Evolutionary conservation across 345 rosid genomes (phyloP).

Genomic region (Gossypioides kirkii): DNA sequence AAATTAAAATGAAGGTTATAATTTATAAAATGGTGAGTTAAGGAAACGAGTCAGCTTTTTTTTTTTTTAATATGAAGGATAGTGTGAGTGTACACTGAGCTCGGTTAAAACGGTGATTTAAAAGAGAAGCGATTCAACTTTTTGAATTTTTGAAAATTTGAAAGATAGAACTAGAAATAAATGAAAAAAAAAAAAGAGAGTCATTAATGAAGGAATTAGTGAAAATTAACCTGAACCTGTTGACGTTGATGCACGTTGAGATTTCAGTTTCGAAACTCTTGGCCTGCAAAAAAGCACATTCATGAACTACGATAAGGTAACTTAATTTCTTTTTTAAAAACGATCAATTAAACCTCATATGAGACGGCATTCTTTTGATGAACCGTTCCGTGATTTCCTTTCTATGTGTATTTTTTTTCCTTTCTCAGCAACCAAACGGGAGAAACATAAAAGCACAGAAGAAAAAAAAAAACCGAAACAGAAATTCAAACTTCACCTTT

Average conservation of each 20-base stretch:
- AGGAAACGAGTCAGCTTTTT: neutral
- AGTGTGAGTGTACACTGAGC: no score
- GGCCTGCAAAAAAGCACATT: constrained; percentile 27
- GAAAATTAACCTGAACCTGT: constrained; percentile 40
- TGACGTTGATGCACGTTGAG: constrained; percentile 32
- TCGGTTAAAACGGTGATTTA: neutral
- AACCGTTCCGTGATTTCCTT: neutral
- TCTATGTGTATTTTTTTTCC: neutral
- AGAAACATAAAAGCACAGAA: neutral
- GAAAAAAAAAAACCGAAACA: neutral
- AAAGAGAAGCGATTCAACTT: neutral
- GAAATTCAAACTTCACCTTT: constrained; percentile 34
- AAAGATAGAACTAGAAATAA: constrained; percentile 1
- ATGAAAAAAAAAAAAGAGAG: neutral
- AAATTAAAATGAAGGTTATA: neutral
- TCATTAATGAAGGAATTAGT: constrained; percentile 3
- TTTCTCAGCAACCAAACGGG: constrained; percentile 8
- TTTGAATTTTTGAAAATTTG: neutral
- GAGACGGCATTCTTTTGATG: neutral
- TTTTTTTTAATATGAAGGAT: neutral
- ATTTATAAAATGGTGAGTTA: neutral
- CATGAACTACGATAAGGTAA: neutral
- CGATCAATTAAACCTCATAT: neutral
- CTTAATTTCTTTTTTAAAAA: neutral
- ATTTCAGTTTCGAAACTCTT: constrained; percentile 43